Evolutionary conservation across 2,329 filamentous ascomycete species (phyloP).

Genomic region (Diaporthe ampelina): DNA sequence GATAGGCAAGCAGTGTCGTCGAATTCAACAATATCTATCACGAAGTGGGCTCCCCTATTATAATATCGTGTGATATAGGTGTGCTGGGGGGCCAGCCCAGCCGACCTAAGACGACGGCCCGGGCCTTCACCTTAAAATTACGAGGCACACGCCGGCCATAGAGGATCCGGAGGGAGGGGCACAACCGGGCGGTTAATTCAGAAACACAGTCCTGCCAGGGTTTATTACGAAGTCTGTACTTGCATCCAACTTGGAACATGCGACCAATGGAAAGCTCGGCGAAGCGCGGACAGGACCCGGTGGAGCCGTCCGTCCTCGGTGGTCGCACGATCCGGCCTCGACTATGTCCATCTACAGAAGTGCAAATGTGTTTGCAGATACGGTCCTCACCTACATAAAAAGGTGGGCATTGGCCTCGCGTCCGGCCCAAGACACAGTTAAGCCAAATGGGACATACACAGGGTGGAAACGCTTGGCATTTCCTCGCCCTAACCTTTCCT

Average conservation of each 20-base stretch:
- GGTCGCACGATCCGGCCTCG: conserved; percentile 5
- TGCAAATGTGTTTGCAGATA: neutral
- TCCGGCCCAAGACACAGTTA: neutral
- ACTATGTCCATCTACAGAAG: neutral
- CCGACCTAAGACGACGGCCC: conserved; percentile 28
- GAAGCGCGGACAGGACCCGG: conserved; percentile 31
- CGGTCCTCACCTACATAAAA: neutral
- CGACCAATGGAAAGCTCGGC: conserved; percentile 27
- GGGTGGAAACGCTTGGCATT: neutral
- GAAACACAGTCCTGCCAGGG: conserved; percentile 19
- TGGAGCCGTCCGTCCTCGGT: conserved; percentile 20
- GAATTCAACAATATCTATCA: neutral
- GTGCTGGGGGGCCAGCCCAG: neutral
- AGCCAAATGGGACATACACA: neutral
- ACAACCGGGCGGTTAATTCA: conserved; percentile 35
- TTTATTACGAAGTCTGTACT: conserved; percentile 32
- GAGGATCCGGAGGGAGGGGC: conserved; percentile 28
- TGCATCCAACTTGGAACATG: conserved; percentile 25
- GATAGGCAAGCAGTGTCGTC: neutral
- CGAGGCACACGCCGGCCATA: neutral
- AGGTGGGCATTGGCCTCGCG: neutral
- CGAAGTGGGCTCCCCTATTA: neutral
- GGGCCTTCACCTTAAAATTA: conserved; percentile 16
- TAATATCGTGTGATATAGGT: conserved; percentile 19
- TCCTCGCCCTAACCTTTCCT: neutral